Percentiles rank a stretch among this genome's conserved stretches.
These are phyloP conservation scores for Aspergillus carlsbadensis DNA, from an alignment of 495 filamentous ascomycete genomes.

Conservation along the genomic window DNA sequence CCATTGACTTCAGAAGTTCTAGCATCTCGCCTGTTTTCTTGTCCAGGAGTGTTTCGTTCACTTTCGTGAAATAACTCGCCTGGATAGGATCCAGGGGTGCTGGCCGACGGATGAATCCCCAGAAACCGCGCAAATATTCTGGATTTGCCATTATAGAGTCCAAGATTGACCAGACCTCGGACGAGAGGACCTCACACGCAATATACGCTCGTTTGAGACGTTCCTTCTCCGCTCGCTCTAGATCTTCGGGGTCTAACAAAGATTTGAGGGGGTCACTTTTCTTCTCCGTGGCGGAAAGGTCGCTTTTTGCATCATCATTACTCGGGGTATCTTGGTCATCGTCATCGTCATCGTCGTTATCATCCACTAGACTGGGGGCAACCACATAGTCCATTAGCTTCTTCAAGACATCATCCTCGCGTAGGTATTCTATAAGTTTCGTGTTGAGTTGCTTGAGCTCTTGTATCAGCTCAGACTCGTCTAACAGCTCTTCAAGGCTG, in stretches of 20 bases:
- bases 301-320: conserved; percentile 36
- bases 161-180: conserved; percentile 93
- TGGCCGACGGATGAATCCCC: conserved; percentile 79
- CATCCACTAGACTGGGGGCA: conserved; percentile 65
- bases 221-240: conserved; percentile 79
- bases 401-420: conserved; percentile 83
- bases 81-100: conserved; percentile 86
- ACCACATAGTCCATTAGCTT: conserved; percentile 88
- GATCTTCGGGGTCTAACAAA: conserved; percentile 54
- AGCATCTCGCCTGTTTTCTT: conserved; percentile 98
- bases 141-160: conserved; percentile 88
- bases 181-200: conserved; percentile 88
- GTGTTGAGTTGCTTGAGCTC: conserved; percentile 98
- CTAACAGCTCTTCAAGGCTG: conserved; percentile 90
- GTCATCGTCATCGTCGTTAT: conserved; percentile 62
- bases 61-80: conserved; percentile 97
- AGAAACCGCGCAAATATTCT: conserved; percentile 75
- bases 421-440: conserved; percentile 93
- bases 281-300: conserved; percentile 40
- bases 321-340: conserved; percentile 36
- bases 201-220: conserved; percentile 89
- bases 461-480: conserved; percentile 93
- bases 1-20: conserved; percentile 76
- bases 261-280: conserved; percentile 49
- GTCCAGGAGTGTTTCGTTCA: conserved; percentile 93